Percentiles rank a stretch among this genome's conserved stretches.
phyloP scores from a whole-genome alignment of 306 rosid species.

The Alnus rubra region DNA sequence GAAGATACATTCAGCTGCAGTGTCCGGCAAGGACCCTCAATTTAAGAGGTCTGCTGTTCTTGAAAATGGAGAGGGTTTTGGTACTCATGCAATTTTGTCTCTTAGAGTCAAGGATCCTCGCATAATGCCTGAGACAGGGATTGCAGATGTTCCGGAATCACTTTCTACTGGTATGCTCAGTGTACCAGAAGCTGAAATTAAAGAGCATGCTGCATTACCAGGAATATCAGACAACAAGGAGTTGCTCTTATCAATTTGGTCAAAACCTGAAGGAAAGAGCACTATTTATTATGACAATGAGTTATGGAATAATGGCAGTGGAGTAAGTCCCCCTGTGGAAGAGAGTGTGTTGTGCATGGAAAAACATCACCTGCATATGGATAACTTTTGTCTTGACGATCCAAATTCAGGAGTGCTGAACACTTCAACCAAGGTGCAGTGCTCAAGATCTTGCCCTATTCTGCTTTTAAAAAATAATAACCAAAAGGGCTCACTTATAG shows the following conservation, averaged over 20 bases:
- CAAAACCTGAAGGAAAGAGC: conserved; percentile 30
- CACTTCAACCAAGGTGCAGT: conserved; percentile 40
- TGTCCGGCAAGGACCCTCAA: conserved; percentile 38
- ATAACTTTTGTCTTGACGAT: conserved; percentile 60
- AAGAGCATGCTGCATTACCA: conserved; percentile 32
- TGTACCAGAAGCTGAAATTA: conserved; percentile 27
- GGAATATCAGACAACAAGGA: conserved; percentile 28
- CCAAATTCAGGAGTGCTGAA: conserved; percentile 29
- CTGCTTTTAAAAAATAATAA: conserved; percentile 62
- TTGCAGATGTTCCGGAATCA: conserved; percentile 30
- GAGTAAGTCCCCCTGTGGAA: conserved; percentile 60
- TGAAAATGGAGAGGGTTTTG: conserved; percentile 41
- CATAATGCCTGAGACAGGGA: conserved; percentile 32
- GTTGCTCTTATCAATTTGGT: conserved; percentile 18
- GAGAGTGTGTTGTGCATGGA: conserved; percentile 59
- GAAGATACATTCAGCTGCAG: conserved; percentile 33
- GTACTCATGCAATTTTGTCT: conserved; percentile 53
- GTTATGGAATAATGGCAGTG: conserved; percentile 60
- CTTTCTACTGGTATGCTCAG: conserved; percentile 30
- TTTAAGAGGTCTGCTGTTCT: conserved; percentile 29
- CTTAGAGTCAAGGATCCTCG: conserved; percentile 80
- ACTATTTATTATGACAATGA: conserved; percentile 27
- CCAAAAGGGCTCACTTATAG: conserved; percentile 31
- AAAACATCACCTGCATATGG: conserved; percentile 48
- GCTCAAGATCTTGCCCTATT: conserved; percentile 69